phyloP scores from a whole-genome alignment of 2,329 filamentous ascomycete species.

The Colletotrichum chrysophilum region DNA sequence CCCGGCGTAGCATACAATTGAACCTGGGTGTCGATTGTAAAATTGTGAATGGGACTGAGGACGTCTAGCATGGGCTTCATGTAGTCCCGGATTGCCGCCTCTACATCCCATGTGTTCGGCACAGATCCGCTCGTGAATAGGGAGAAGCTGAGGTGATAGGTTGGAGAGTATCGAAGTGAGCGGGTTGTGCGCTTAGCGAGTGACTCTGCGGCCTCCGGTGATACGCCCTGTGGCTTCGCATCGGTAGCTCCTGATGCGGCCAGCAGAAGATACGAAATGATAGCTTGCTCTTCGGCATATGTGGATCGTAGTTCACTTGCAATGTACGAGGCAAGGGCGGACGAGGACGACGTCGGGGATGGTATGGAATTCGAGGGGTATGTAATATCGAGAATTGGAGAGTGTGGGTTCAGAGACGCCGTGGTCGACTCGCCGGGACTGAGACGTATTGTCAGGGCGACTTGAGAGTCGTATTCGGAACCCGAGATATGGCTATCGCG shows the following conservation, averaged over 20 bases:
- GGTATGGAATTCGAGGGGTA: conserved; percentile 75
- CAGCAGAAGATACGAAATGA: conserved; percentile 77
- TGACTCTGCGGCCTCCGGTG: conserved; percentile 58
- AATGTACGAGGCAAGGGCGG: conserved; percentile 76
- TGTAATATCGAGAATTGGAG: conserved; percentile 75
- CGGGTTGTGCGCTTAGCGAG: conserved; percentile 77
- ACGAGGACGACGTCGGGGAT: conserved; percentile 71
- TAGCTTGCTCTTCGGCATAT: conserved; percentile 88
- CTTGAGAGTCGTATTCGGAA: conserved; percentile 47
- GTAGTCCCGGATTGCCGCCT: conserved; percentile 79
- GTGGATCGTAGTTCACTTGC: conserved; percentile 78
- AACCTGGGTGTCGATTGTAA: conserved; percentile 94
- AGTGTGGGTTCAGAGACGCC: conserved; percentile 71
- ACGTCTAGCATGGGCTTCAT: conserved; percentile 82
- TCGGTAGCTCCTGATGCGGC: conserved; percentile 59
- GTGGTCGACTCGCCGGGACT: conserved; percentile 65
- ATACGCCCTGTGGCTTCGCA: conserved; percentile 48
- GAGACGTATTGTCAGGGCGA: conserved; percentile 75
- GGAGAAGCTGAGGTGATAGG: conserved; percentile 95
- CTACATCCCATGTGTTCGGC: conserved; percentile 92
- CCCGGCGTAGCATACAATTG: conserved; percentile 85
- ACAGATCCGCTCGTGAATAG: conserved; percentile 81
- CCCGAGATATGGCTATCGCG: conserved; percentile 29
- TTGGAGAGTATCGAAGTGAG: conserved; percentile 89
- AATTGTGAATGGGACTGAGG: conserved; percentile 85